These are phyloP conservation scores for Melanomma pulvis-pyrius DNA, from an alignment of 495 filamentous ascomycete genomes.

Conservation along the genomic window DNA sequence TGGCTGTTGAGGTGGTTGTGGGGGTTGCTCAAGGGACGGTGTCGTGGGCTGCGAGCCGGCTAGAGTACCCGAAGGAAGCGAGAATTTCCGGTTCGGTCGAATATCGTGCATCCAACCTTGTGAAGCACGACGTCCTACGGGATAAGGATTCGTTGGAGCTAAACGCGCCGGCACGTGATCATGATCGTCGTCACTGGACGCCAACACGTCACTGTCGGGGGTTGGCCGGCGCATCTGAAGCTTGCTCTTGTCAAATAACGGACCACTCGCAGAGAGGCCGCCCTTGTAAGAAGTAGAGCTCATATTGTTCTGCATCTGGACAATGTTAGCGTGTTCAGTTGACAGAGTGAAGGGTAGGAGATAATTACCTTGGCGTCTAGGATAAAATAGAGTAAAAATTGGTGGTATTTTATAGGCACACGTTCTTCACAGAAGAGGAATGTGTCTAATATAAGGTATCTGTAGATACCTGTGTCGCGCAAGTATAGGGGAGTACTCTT, in stretches of 20 bases:
- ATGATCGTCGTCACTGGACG: slow-evolving; percentile 39
- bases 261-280: slow-evolving; percentile 5
- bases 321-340: not conserved
- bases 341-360: not conserved
- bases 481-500: not conserved
- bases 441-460: not conserved
- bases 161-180: slow-evolving; percentile 25
- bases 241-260: slow-evolving; percentile 24
- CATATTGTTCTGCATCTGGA: not conserved
- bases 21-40: slow-evolving; percentile 18
- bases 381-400: not conserved
- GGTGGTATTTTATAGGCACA: not conserved
- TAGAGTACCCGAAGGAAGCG: slow-evolving; percentile 23
- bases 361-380: not conserved
- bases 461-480: not conserved
- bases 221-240: slow-evolving; percentile 32
- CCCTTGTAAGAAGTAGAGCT: slow-evolving; percentile 17
- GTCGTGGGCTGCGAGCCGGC: slow-evolving; percentile 37
- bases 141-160: not conserved
- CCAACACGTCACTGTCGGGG: slow-evolving; percentile 38
- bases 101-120: slow-evolving; percentile 40
- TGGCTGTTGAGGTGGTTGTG: not conserved
- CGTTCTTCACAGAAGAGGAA: not conserved
- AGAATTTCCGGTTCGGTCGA: slow-evolving; percentile 35
- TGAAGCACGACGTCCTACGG: slow-evolving; percentile 18